A percentile compares a stretch with the other conserved stretches of the same genome.
phyloP scores from a whole-genome alignment of 2,329 filamentous ascomycete genomes.

The Verticillium isaacii region DNA sequence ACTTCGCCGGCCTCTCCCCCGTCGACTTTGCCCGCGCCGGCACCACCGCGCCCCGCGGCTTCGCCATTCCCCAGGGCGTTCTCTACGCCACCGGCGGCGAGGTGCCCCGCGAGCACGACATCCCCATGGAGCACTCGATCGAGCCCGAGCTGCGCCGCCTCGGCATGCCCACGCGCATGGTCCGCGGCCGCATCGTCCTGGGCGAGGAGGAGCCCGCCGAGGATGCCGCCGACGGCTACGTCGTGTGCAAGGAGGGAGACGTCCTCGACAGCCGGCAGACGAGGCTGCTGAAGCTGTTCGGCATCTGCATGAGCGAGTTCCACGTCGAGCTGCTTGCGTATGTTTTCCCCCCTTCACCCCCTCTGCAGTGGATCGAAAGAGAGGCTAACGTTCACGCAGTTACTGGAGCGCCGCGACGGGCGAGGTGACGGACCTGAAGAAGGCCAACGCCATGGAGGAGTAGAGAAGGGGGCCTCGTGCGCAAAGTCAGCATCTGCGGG shows the following conservation, averaged over 20 bases:
- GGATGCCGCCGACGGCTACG: constrained; percentile 62
- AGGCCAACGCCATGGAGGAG: constrained; percentile 30
- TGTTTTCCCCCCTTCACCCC: constrained; percentile 22
- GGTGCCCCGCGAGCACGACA: constrained; percentile 73
- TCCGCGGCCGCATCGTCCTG: constrained; percentile 82
- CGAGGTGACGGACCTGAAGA: constrained; percentile 52
- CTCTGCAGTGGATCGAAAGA: background rate
- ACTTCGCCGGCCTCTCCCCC: constrained; percentile 68
- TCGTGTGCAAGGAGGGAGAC: constrained; percentile 81
- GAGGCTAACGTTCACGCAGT: constrained; percentile 21
- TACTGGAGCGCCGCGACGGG: constrained; percentile 59
- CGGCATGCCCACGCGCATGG: constrained; percentile 82
- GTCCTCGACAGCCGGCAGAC: constrained; percentile 88
- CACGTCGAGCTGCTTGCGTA: constrained; percentile 72
- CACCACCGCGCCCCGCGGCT: constrained; percentile 65
- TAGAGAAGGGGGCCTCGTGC: constrained; percentile 1
- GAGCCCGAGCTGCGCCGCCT: constrained; percentile 88
- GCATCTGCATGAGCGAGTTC: constrained; percentile 87
- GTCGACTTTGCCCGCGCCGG: constrained; percentile 92
- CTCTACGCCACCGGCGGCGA: constrained; percentile 79
- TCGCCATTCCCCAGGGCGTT: constrained; percentile 77
- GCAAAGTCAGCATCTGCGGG: background rate
- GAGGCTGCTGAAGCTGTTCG: constrained; percentile 88
- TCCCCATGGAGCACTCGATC: constrained; percentile 79
- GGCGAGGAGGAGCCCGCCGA: constrained; percentile 47